Evolutionary conservation across 305 asterid species (phyloP).

Genomic region (Ilex paraguariensis): DNA sequence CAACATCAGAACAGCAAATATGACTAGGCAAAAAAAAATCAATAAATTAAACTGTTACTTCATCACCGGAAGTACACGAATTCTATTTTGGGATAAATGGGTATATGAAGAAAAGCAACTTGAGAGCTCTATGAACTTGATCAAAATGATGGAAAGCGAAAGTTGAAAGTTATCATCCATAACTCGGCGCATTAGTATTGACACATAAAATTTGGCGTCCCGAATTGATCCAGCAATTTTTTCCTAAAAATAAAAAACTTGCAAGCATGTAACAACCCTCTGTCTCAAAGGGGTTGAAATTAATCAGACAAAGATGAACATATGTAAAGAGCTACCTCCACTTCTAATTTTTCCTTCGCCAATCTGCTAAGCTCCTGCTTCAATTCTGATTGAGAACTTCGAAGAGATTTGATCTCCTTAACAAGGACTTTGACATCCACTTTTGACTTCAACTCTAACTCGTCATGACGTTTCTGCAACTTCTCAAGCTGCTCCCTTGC

Average conservation of each 20-base stretch:
- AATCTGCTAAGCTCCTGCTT: constrained; percentile 46
- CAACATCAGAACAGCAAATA: too few relatives aligned
- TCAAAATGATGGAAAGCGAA: not conserved
- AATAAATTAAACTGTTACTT: too few relatives aligned
- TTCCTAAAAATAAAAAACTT: too few relatives aligned
- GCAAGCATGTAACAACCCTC: not conserved
- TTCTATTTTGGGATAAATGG: not conserved
- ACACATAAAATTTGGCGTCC: too few relatives aligned
- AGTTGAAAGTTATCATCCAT: too few relatives aligned
- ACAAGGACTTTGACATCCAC: constrained; percentile 47
- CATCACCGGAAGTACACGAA: too few relatives aligned
- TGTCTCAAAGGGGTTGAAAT: too few relatives aligned
- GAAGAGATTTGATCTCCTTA: constrained; percentile 61
- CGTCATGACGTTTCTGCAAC: constrained; percentile 14
- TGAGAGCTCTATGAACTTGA: not conserved
- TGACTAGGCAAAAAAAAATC: too few relatives aligned
- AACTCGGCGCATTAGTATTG: too few relatives aligned
- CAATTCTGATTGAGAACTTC: constrained; percentile 50
- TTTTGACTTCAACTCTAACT: constrained; percentile 43
- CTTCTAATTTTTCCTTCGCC: constrained; percentile 39
- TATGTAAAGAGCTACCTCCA: constrained; percentile 33
- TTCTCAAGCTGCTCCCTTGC: constrained; percentile 38
- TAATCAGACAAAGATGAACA: not conserved
- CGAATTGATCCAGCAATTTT: too few relatives aligned
- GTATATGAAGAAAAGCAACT: not conserved